These are phyloP conservation scores for Penicillium tannophilum DNA, from an alignment of 495 filamentous ascomycete species.

Conservation along the genomic window DNA sequence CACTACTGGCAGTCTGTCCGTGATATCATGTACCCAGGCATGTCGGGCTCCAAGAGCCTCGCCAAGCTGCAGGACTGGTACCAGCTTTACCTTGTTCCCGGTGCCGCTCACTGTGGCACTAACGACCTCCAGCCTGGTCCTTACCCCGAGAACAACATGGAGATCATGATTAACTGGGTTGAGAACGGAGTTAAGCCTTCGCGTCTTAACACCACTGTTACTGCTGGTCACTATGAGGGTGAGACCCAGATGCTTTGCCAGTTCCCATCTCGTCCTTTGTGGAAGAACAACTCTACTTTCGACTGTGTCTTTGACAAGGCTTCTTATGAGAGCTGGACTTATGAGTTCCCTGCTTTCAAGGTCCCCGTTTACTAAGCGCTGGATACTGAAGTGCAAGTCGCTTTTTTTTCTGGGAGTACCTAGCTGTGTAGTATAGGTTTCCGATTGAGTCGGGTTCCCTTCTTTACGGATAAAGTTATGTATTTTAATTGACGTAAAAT, in stretches of 20 bases:
- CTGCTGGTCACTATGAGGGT: slow-evolving; percentile 34
- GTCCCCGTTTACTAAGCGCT: slow-evolving; percentile 28
- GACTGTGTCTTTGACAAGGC: slow-evolving; percentile 48
- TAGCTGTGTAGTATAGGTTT: not conserved
- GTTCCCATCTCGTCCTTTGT: slow-evolving; percentile 51
- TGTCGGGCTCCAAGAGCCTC: slow-evolving; percentile 33
- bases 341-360: slow-evolving; percentile 35
- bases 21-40: slow-evolving; percentile 47
- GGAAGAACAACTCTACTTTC: slow-evolving; percentile 36
- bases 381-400: not conserved
- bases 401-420: not conserved
- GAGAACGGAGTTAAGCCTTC: slow-evolving; percentile 49
- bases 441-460: not conserved
- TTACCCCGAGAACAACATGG: slow-evolving; percentile 47
- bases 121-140: slow-evolving; percentile 49
- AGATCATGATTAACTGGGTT: slow-evolving; percentile 54
- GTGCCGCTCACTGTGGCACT: slow-evolving; percentile 50
- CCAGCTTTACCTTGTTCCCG: slow-evolving; percentile 52
- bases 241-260: slow-evolving; percentile 48
- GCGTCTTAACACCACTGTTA: slow-evolving; percentile 43
- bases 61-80: slow-evolving; percentile 55
- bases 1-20: slow-evolving; percentile 55
- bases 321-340: slow-evolving; percentile 44
- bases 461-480: not conserved
- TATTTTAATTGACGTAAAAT: not conserved